phyloP scores from a whole-genome alignment of 768 basidiomycete genomes.

The Kwoniella dejecticola region DNA sequence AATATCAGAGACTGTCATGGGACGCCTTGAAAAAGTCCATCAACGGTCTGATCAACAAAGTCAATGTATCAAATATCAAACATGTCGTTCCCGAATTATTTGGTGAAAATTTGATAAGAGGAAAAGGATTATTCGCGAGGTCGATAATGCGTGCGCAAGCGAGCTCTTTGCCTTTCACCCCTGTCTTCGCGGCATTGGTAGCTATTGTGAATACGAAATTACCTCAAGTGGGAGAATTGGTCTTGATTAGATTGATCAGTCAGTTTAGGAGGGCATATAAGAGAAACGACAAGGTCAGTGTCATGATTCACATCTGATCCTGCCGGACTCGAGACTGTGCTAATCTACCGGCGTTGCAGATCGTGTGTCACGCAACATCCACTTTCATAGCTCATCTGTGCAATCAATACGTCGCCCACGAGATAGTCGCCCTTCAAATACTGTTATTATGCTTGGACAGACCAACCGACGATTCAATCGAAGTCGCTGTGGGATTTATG shows the following conservation, averaged over 20 bases:
- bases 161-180: slow-evolving; percentile 94
- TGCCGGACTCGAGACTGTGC: neutral
- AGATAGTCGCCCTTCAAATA: slow-evolving; percentile 91
- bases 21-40: slow-evolving; percentile 96
- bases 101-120: slow-evolving; percentile 88
- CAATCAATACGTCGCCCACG: slow-evolving; percentile 90
- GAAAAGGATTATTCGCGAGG: slow-evolving; percentile 85
- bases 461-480: slow-evolving; percentile 95
- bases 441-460: slow-evolving; percentile 92
- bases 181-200: slow-evolving; percentile 91
- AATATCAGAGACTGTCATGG: slow-evolving; percentile 96
- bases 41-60: slow-evolving; percentile 98
- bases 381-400: slow-evolving; percentile 87
- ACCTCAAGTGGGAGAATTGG: slow-evolving; percentile 90
- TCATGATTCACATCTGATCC: neutral
- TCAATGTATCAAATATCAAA: slow-evolving; percentile 92
- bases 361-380: slow-evolving; percentile 87
- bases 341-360: slow-evolving; percentile 59
- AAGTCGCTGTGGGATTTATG: slow-evolving; percentile 96
- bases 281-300: slow-evolving; percentile 91
- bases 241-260: slow-evolving; percentile 83
- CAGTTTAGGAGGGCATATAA: slow-evolving; percentile 95
- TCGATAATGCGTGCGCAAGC: slow-evolving; percentile 98
- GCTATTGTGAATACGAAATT: slow-evolving; percentile 96
- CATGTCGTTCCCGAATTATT: slow-evolving; percentile 88